Conservation (phyloP, 495 filamentous ascomycete species). For the Penicillium argentinense region DNA sequence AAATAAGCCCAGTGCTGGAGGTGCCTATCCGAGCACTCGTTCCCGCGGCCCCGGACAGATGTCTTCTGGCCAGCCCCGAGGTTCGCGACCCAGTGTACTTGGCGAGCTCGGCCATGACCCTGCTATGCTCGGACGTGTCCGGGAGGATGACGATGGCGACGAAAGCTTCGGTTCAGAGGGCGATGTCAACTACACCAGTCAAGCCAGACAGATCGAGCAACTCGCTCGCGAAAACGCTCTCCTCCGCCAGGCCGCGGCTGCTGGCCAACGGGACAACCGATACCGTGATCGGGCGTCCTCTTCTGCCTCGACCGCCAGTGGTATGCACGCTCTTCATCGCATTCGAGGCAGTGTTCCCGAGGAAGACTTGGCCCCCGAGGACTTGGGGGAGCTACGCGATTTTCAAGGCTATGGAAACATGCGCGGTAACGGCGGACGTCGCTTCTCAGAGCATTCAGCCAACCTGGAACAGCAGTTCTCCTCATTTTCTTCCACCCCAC, state of each 20-base stretch:
- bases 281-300: conserved; percentile 63
- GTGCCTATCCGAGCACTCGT: conserved; percentile 38
- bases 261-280: conserved; percentile 59
- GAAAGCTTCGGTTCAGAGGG: conserved; percentile 69
- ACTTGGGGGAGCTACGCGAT: conserved; percentile 63
- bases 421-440: conserved; percentile 48
- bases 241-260: conserved; percentile 59
- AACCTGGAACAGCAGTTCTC: conserved; percentile 54
- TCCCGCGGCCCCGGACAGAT: conserved; percentile 55
- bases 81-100: conserved; percentile 82
- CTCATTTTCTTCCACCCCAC: conserved; percentile 45
- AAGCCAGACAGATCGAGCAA: conserved; percentile 70
- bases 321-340: conserved; percentile 57
- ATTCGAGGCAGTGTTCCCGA: conserved; percentile 66
- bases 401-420: conserved; percentile 49
- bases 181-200: conserved; percentile 54
- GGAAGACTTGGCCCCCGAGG: conserved; percentile 71
- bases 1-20: conserved; percentile 39
- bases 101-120: conserved; percentile 75
- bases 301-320: conserved; percentile 50
- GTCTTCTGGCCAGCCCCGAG: conserved; percentile 73
- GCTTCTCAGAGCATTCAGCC: conserved; percentile 63
- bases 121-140: conserved; percentile 69
- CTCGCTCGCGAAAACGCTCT: conserved; percentile 72
- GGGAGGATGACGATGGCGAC: conserved; percentile 81